Evolutionary conservation across 2,329 filamentous ascomycete species (phyloP), one percentile per base, ranked within the genome.

Genomic region (Penicillium sp.): DNA sequence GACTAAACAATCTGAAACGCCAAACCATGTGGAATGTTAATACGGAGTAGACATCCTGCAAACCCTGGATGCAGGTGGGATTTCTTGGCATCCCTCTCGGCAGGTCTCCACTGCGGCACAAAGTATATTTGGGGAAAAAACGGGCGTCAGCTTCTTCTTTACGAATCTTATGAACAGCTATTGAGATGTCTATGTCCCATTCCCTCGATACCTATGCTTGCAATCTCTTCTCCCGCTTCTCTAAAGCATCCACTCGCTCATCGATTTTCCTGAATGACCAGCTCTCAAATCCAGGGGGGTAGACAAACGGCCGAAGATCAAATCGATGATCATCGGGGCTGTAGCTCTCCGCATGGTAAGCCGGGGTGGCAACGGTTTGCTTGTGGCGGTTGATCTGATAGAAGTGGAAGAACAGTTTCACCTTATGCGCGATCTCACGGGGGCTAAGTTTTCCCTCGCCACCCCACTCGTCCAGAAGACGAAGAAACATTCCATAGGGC

Each of bases 321-420:
- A 59, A 59, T 46, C 57, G 16, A 26, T 59, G 53, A 47, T 59
- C 57, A 33, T 59, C 57, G 3, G 57, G 57, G 29, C 53, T 55
- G 25, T 59, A 59, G 23, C 49, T 55, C 21, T 59, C 57, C 23
- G 57, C 57, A 21, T 59, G 57, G 21, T 55, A 59, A 6, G 57
- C 44, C 11, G 57, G 57, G 2, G 57, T 59, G 44, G 53, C 49
- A 29, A 59, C 57, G 10, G 57, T 59, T 27, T 55, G 53, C 53
- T 59, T 59, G 31, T 59, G 57, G 6, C 57, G 53, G 31, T 59
- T 59, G 37, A 59, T 59, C 37, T 55, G 56, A 46, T 58, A 59
- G 45, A 50, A 59, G 42, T 59, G 53, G 37, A 53, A 55, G 53
- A 59, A 59, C 23, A 52, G 21, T 49, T 55, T 59, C 37, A 55